Conservation (phyloP, 306 rosid species). For the Prunus padus region DNA sequence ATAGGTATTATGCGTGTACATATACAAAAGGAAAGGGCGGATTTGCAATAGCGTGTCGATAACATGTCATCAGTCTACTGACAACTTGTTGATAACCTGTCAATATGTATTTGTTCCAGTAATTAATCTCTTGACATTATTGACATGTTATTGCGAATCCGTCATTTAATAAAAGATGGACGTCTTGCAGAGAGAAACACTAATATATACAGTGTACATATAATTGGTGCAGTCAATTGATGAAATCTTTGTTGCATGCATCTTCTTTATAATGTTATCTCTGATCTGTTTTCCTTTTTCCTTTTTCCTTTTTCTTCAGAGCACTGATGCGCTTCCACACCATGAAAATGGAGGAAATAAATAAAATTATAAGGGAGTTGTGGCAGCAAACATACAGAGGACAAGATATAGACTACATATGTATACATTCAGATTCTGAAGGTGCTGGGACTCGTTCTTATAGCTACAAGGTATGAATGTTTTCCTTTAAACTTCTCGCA, state of each 20-base stretch:
- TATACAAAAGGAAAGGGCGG: too few species aligned
- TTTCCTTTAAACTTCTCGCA: constrained; percentile 9
- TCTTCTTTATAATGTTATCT: not conserved
- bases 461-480: constrained; percentile 71
- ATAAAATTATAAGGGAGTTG: constrained; percentile 90
- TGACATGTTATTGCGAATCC: too few species aligned
- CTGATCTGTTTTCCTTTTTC: too few species aligned
- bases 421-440: constrained; percentile 93
- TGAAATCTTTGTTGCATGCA: not conserved
- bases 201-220: too few species aligned
- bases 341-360: constrained; percentile 99
- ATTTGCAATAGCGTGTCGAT: too few species aligned
- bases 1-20: too few species aligned
- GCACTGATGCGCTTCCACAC: constrained; percentile 96
- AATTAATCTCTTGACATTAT: too few species aligned
- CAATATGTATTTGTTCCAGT: too few species aligned
- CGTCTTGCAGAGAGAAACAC: too few species aligned
- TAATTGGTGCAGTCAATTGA: not conserved
- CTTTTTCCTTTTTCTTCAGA: constrained; percentile 45
- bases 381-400: constrained; percentile 99
- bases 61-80: too few species aligned
- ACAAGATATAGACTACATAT: constrained; percentile 86
- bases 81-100: too few species aligned
- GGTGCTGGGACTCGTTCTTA: constrained; percentile 98
- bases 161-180: too few species aligned